Evolutionary conservation across 371 early-diverging fungal genomes (phyloP).

Genomic region (Lichtheimia corymbifera): DNA sequence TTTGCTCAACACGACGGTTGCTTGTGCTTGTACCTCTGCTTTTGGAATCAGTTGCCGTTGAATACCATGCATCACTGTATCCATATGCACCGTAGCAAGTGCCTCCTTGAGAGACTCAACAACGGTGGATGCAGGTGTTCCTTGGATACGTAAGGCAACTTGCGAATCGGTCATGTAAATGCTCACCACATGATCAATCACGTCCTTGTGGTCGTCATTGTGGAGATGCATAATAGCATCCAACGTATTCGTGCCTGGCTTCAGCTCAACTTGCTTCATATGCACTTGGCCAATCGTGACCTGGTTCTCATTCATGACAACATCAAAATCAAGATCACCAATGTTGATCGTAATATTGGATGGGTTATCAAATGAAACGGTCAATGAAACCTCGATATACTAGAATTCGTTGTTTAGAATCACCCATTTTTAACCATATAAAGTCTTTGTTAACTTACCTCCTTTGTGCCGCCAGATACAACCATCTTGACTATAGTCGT

Average conservation of each 20-base stretch:
- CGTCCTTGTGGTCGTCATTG: constrained; percentile 8
- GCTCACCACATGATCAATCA: constrained; percentile 29
- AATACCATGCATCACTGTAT: constrained; percentile 49
- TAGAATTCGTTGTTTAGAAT: background rate
- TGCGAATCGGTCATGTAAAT: constrained; percentile 39
- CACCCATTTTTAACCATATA: background rate
- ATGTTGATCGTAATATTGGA: constrained; percentile 55
- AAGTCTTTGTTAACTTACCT: background rate
- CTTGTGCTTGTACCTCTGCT: constrained; percentile 30
- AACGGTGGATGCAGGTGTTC: constrained; percentile 33
- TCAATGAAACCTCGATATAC: constrained; percentile 3
- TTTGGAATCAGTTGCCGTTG: constrained; percentile 31
- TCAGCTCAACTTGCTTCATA: constrained; percentile 38
- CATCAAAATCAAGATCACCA: constrained; percentile 51
- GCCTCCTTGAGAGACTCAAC: constrained; percentile 46
- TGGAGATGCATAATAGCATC: constrained; percentile 37
- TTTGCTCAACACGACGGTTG: constrained; percentile 22
- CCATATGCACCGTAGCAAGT: constrained; percentile 40
- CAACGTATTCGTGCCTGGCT: constrained; percentile 50
- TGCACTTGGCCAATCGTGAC: constrained; percentile 38
- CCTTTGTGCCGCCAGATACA: constrained; percentile 41
- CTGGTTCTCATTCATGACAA: constrained; percentile 32
- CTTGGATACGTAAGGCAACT: constrained; percentile 45
- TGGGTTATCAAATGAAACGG: constrained; percentile 32
- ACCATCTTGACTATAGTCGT: constrained; percentile 35